Evolutionary conservation across 176 grass and related monocot species (phyloP).

Genomic region (Thinopyrum elongatum): DNA sequence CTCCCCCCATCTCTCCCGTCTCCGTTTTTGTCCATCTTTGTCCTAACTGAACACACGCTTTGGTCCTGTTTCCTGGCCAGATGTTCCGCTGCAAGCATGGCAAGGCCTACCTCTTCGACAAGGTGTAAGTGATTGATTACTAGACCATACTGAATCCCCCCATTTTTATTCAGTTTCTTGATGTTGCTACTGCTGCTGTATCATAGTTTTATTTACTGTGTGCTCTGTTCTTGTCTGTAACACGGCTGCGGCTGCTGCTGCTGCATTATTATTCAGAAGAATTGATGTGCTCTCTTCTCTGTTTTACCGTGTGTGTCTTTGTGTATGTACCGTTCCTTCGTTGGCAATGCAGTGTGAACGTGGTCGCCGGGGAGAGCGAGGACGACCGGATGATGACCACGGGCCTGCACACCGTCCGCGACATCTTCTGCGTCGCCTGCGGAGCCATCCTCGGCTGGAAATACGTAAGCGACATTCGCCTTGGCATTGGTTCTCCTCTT

Average conservation of each 20-base stretch:
- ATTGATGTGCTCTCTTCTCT: not conserved
- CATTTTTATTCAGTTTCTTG: not conserved
- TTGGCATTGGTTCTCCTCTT: no score
- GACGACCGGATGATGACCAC: slow-evolving; percentile 52
- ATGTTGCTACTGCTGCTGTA: not conserved
- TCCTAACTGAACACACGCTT: no score
- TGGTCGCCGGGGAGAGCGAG: not conserved
- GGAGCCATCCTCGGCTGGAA: slow-evolving; percentile 48
- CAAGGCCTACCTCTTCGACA: slow-evolving; percentile 54
- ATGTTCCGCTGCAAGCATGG: slow-evolving; percentile 50
- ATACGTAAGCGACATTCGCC: no score
- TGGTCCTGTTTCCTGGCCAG: no score
- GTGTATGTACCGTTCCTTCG: no score
- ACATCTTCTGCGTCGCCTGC: slow-evolving; percentile 57
- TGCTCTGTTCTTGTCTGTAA: not conserved
- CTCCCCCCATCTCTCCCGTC: not conserved
- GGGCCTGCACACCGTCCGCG: slow-evolving; percentile 42
- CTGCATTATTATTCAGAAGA: not conserved
- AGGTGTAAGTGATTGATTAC: not conserved
- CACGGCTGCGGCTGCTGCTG: no score
- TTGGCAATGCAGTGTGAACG: slow-evolving; percentile 36
- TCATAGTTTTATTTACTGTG: not conserved
- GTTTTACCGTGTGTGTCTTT: not conserved
- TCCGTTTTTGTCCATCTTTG: not conserved
- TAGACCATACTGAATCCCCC: not conserved